Conservation (phyloP, 768 basidiomycete species). For the Mycena crocata region DNA sequence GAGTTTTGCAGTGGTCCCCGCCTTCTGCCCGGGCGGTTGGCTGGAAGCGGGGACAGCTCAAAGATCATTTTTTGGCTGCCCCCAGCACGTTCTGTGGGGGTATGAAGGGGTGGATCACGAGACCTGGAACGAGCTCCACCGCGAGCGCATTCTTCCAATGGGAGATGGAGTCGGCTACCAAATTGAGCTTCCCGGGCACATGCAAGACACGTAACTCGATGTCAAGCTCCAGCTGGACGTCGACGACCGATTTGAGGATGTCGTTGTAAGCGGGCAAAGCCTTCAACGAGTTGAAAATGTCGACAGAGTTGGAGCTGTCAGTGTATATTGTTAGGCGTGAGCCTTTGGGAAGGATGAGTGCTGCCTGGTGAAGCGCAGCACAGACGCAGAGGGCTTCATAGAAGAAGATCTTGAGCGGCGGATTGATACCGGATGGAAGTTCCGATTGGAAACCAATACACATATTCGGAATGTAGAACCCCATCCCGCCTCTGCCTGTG, state of each 20-base stretch:
- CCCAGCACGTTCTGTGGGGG: too few species aligned
- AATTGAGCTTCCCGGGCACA: constrained; percentile 28
- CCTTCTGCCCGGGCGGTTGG: constrained; percentile 41
- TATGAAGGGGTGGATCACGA: too few species aligned
- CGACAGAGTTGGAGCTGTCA: constrained; percentile 46
- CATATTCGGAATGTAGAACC: too few species aligned
- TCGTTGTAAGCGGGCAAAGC: constrained; percentile 38
- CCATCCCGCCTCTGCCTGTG: too few species aligned
- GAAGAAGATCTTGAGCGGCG: constrained; percentile 41
- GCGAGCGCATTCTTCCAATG: not conserved
- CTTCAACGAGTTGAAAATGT: constrained; percentile 43
- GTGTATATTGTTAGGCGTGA: constrained; percentile 36
- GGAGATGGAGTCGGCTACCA: constrained; percentile 28
- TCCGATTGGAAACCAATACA: too few species aligned
- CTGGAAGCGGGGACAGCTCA: constrained; percentile 29
- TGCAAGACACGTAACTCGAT: constrained; percentile 32
- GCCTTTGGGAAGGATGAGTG: not conserved
- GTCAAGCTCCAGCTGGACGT: constrained; percentile 25
- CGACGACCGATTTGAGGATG: constrained; percentile 38
- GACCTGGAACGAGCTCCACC: too few species aligned
- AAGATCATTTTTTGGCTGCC: constrained; percentile 10
- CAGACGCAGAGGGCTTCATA: constrained; percentile 41
- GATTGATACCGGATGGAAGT: too few species aligned
- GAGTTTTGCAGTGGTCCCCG: constrained; percentile 49
- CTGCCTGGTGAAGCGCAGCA: constrained; percentile 22